A percentile compares a stretch with the other conserved stretches of the same genome.
Evolutionary conservation across 306 rosid species (phyloP).

Genomic region (Neltuma alba): DNA sequence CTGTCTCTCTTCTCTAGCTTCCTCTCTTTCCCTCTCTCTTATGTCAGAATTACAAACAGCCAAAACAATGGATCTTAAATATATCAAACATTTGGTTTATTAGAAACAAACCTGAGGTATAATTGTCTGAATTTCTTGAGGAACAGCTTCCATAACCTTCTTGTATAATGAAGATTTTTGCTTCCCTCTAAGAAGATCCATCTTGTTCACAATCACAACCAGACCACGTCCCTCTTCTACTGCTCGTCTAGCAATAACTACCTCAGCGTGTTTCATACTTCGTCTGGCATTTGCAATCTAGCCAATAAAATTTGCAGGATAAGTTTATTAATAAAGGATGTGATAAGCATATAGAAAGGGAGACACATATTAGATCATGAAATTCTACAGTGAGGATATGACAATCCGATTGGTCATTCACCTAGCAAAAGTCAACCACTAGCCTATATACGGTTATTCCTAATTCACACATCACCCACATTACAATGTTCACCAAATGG

Average conservation of each 20-base stretch:
- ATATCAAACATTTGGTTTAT: slow-evolving; percentile 28
- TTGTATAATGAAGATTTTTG: slow-evolving; percentile 47
- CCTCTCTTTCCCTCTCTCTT: neutral
- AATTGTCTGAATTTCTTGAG: slow-evolving; percentile 80
- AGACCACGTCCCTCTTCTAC: slow-evolving; percentile 98
- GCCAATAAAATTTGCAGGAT: slow-evolving; percentile 18
- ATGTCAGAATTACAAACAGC: neutral
- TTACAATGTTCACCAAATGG: slow-evolving; percentile 25
- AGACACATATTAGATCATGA: slow-evolving; percentile 6
- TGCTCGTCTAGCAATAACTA: slow-evolving; percentile 90
- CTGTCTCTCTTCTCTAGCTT: neutral
- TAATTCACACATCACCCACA: slow-evolving; percentile 27
- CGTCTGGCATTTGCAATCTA: slow-evolving; percentile 78
- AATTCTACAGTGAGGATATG: slow-evolving; percentile 1
- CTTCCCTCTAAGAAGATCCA: slow-evolving; percentile 85
- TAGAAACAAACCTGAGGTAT: slow-evolving; percentile 78
- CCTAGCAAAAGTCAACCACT: neutral
- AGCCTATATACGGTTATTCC: neutral
- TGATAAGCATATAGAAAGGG: slow-evolving; percentile 3
- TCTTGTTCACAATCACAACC: slow-evolving; percentile 97
- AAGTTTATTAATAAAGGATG: slow-evolving; percentile 34
- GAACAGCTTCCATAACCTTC: slow-evolving; percentile 81
- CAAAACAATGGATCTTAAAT: neutral
- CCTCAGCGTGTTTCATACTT: slow-evolving; percentile 94
- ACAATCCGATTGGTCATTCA: neutral